Evolutionary conservation across 164 flowering plant species (phyloP), one percentile per base, ranked within the genome.

Genomic region (Berberis thunbergii): DNA sequence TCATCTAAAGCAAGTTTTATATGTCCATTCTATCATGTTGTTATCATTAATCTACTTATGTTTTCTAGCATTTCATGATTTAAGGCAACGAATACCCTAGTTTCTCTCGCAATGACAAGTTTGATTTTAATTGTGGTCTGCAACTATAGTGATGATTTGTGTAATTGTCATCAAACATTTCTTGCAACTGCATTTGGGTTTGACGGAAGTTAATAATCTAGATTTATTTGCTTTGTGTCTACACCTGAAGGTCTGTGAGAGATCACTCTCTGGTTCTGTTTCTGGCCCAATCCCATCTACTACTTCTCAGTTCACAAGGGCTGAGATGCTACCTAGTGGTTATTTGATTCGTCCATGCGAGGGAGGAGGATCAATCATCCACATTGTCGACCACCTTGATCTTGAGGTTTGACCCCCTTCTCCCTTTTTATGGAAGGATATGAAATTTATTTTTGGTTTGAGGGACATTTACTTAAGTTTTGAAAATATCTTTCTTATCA

Each of bases 331-430:
- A 68, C 92, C 98, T 4, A 88, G 97, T 73, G 98, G 98, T 48
- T 93, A 90, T 78, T 72, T 90, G 69, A 82, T 93, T 69, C 78
- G 94, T 4, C 89, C 98, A 49, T 90, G 96, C 73, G 98, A 90
- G 40, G 98, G 96, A 55, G 97, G 98, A 68, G 98, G 98, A 42
- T 90, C 97, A 48, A 85, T 86, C 60, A 83, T 93, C 54, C 96
- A 93, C 72, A 86, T 93, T 52, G 98, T 90, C 57, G 98, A 93
- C 70, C 98, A 90, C 79, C 77, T 93, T 40, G 84, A 90, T 82
- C 89, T 85, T 54, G 86, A 88, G 96, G 98, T 93, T 61, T 60
- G 70, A 13, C 43, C 52, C 62, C 49, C 1, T 4, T 5, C 26
- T 26, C 26, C 26, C 7, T 1, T 8, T 61, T 61, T 39, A 39